These are phyloP conservation scores for Nakaseomyces uthaithaninus DNA, from an alignment of 1,139 yeast species.

Conservation along the genomic window DNA sequence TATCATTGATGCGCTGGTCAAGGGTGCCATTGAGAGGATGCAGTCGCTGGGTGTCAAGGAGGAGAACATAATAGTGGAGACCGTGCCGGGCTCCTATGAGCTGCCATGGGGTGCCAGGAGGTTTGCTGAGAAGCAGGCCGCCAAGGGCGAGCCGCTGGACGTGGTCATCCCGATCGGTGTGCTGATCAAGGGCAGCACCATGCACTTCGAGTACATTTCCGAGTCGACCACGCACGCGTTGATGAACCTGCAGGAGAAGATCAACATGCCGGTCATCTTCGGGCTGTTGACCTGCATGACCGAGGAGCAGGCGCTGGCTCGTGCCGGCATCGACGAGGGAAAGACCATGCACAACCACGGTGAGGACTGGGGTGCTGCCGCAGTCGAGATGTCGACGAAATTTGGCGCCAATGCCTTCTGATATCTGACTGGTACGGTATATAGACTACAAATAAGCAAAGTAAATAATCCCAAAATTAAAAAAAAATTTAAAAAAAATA, in stretches of 20 bases:
- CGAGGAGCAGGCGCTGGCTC: slow-evolving; percentile 84
- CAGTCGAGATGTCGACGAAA: slow-evolving; percentile 87
- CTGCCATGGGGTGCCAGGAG: slow-evolving; percentile 72
- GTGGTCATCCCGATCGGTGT: slow-evolving; percentile 93
- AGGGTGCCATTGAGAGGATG: slow-evolving; percentile 63
- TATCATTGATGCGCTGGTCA: slow-evolving; percentile 70
- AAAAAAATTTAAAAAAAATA: too few species aligned
- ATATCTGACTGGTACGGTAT: too few species aligned
- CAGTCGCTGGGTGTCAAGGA: slow-evolving; percentile 59
- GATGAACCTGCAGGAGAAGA: slow-evolving; percentile 69
- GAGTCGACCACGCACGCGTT: slow-evolving; percentile 81
- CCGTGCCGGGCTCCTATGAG: slow-evolving; percentile 93
- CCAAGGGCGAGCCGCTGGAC: slow-evolving; percentile 50
- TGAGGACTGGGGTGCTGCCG: slow-evolving; percentile 97
- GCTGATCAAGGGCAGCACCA: slow-evolving; percentile 89
- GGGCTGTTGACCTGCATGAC: slow-evolving; percentile 91
- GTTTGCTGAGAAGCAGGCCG: slow-evolving; percentile 42
- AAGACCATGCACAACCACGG: slow-evolving; percentile 83
- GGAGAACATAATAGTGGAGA: slow-evolving; percentile 67
- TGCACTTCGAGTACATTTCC: slow-evolving; percentile 96
- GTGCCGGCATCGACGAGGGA: slow-evolving; percentile 81
- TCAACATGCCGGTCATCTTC: slow-evolving; percentile 75
- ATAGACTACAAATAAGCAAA: too few species aligned
- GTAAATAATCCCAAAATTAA: too few species aligned
- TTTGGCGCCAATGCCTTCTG: slow-evolving; percentile 26